phyloP scores from a whole-genome alignment of 768 basidiomycete genomes.

The Trametes coccinea region DNA sequence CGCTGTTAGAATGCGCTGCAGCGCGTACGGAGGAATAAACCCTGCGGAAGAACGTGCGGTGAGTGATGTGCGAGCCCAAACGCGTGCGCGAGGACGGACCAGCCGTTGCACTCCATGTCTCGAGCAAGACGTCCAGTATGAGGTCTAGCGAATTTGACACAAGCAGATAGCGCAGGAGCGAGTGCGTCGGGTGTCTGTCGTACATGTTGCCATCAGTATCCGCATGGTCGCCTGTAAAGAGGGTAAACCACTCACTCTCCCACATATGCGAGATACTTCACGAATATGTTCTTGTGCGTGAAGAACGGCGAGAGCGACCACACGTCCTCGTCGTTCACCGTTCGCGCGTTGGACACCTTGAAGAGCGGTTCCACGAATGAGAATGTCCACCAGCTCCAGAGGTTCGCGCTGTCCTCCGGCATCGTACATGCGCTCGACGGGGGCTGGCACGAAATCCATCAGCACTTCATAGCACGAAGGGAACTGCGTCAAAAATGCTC shows the following conservation, averaged over 20 bases:
- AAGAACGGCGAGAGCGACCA: constrained; percentile 71
- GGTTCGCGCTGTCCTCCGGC: constrained; percentile 63
- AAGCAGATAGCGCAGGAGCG: constrained; percentile 61
- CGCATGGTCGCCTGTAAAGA: background rate
- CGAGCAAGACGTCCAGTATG: constrained; percentile 56
- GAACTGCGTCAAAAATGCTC: constrained; percentile 19
- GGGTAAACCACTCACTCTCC: constrained; percentile 33
- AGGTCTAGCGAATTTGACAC: constrained; percentile 70
- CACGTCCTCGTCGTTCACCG: constrained; percentile 48
- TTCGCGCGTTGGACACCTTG: constrained; percentile 48
- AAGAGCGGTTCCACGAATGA: constrained; percentile 67
- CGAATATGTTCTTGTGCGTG: constrained; percentile 65
- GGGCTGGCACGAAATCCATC: constrained; percentile 35
- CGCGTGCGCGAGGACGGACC: constrained; percentile 35
- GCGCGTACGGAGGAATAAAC: constrained; percentile 64
- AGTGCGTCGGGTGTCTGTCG: constrained; percentile 52
- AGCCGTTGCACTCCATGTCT: constrained; percentile 60
- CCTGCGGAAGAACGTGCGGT: constrained; percentile 34
- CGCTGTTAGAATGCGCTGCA: constrained; percentile 58
- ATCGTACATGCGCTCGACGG: constrained; percentile 52
- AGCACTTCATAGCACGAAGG: background rate
- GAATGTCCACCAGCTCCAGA: constrained; percentile 69
- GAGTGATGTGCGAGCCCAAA: constrained; percentile 3
- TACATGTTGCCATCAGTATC: background rate
- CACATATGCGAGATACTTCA: constrained; percentile 58